Base-by-base conservation (phyloP, 257 asterid genomes). In the Fraxinus quadrangulata region DNA sequence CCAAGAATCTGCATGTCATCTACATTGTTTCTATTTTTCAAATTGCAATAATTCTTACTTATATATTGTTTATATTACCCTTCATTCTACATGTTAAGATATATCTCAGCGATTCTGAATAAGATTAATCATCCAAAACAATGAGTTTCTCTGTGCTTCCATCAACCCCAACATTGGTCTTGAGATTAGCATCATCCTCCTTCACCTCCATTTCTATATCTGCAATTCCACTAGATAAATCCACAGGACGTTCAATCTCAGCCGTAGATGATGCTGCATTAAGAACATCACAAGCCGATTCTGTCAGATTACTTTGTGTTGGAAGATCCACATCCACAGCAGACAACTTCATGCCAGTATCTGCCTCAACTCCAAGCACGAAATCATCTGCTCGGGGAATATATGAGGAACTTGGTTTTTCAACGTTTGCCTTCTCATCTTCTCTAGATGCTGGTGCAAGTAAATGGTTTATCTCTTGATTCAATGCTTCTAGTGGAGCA, bases 401-500 rank as follows among this genome's bases (percentile, higher is more conserved):
- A 45, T 80, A 61, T 56, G 80, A 77, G 71, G 77, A 40, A 78
- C 54, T 54, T 42, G 72, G 47, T 65, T 45, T 81, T 47, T 54
- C 80, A 72, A 74, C 85, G 66, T 78, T 81, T 59, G 51, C 49
- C 56, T 78, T 83, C 42, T 61, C 45, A 67, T 83, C 80, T 36
- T 42, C 87, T 81, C 77, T 67, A 51, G 68, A 51, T 21, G 69
- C 86, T 34, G 83, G 80, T 75, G 83, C 81, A 19, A 94, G 92
- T 76, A 92, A 79, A 54, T 81, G 83, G 82, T 74, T 83, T 69
- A 94, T 81, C 86, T 91, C 87, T 76, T 65, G 70, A 63, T 68
- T 72, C 67, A 85, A 65, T 40, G 76, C 85, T 83, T 91, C 89
- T 71, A 94, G 84, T 16, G 78, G 84, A 26, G 61, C 75, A 24